A percentile compares a stretch with the other conserved stretches of the same genome.
phyloP scores from a whole-genome alignment of 1,284 basidiomycete species.

The Ustilago shanxiensis region DNA sequence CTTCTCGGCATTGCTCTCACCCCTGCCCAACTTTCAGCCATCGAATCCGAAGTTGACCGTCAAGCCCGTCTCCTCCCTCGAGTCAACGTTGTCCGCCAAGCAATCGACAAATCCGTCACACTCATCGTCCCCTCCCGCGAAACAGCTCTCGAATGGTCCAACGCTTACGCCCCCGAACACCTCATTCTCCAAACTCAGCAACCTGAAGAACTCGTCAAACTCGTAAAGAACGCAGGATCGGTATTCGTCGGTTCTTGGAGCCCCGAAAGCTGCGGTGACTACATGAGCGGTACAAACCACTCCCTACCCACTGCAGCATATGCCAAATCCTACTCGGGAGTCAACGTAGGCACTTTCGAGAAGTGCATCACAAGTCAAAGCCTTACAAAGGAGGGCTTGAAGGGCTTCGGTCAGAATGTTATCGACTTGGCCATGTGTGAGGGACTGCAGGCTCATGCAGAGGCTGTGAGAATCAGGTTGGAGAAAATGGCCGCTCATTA shows the following conservation, averaged over 20 bases:
- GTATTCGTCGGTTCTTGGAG: slow-evolving; percentile 84
- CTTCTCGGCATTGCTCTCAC: slow-evolving; percentile 84
- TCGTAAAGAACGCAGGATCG: slow-evolving; percentile 77
- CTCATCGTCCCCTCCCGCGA: slow-evolving; percentile 79
- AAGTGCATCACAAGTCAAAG: slow-evolving; percentile 98
- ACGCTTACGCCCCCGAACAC: slow-evolving; percentile 87
- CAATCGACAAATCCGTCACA: slow-evolving; percentile 91
- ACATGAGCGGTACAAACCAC: slow-evolving; percentile 98
- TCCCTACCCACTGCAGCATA: slow-evolving; percentile 80
- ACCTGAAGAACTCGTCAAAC: slow-evolving; percentile 59
- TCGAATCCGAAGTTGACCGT: slow-evolving; percentile 86
- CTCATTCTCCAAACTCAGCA: slow-evolving; percentile 72
- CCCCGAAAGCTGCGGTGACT: slow-evolving; percentile 96
- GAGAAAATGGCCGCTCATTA: slow-evolving; percentile 17
- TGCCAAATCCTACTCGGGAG: slow-evolving; percentile 96
- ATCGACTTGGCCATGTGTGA: slow-evolving; percentile 93
- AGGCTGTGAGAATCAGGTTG: slow-evolving; percentile 71
- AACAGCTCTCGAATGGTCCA: slow-evolving; percentile 88
- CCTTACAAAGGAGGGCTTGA: slow-evolving; percentile 83
- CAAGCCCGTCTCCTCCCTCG: slow-evolving; percentile 90
- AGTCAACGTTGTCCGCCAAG: slow-evolving; percentile 89
- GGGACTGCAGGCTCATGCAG: slow-evolving; percentile 91
- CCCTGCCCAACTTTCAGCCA: slow-evolving; percentile 76
- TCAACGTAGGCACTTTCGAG: slow-evolving; percentile 97
- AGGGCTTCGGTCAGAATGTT: slow-evolving; percentile 86